Percentiles rank a stretch among this genome's conserved stretches.
Conservation (phyloP, 2,329 filamentous ascomycete species). For the Penicillium capsulatum region DNA sequence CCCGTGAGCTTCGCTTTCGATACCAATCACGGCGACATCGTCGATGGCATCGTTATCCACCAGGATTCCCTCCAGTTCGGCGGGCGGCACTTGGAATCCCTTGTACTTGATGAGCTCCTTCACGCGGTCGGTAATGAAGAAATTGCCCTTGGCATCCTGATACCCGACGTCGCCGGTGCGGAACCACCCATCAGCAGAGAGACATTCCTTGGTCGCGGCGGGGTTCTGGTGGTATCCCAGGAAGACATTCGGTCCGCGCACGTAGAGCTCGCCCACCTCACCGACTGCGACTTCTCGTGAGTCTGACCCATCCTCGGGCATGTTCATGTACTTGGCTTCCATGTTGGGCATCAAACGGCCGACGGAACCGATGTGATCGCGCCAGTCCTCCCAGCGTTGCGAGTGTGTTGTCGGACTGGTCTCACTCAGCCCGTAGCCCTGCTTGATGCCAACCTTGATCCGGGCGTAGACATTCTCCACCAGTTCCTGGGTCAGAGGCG, state of each 20-base stretch:
- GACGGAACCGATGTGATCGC: conserved; percentile 69
- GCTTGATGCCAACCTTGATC: conserved; percentile 76
- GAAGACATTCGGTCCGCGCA: conserved; percentile 62
- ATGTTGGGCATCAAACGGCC: conserved; percentile 75
- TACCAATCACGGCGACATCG: conserved; percentile 61
- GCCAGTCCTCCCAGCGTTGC: conserved; percentile 72
- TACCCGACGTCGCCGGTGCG: conserved; percentile 85
- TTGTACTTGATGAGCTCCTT: conserved; percentile 64
- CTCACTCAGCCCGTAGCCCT: conserved; percentile 88
- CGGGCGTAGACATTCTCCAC: conserved; percentile 70
- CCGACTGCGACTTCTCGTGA: conserved; percentile 57
- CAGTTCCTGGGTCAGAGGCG: conserved; percentile 75
- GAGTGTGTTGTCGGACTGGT: conserved; percentile 75
- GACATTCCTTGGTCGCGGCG: conserved; percentile 52
- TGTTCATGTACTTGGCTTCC: conserved; percentile 71
- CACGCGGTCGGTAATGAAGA: conserved; percentile 84
- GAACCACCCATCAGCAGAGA: conserved; percentile 72
- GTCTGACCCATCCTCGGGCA: conserved; percentile 48
- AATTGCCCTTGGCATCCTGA: conserved; percentile 71
- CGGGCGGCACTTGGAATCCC: conserved; percentile 67
- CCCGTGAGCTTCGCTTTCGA: conserved; percentile 57
- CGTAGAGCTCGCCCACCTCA: conserved; percentile 64
- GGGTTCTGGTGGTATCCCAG: conserved; percentile 59
- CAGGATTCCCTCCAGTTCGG: conserved; percentile 59
- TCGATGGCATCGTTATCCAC: conserved; percentile 48